phyloP scores from a whole-genome alignment of 169 alveolate genomes.

The Amoebophrya sp. region DNA sequence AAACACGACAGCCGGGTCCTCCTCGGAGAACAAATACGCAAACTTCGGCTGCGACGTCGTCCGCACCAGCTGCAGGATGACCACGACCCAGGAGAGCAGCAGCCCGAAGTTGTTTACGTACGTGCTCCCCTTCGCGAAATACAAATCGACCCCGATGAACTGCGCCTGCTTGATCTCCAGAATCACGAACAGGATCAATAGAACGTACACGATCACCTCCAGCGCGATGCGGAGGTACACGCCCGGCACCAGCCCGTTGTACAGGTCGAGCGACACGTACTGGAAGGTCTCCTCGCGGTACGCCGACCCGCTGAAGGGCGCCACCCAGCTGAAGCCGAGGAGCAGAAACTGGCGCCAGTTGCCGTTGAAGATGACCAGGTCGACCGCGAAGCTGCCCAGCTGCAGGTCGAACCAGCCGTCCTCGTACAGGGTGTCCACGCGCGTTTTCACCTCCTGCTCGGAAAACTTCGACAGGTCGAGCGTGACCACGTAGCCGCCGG shows the following conservation, averaged over 20 bases:
- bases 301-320: neutral
- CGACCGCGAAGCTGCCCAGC: neutral
- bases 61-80: neutral
- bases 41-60: neutral
- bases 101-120: neutral
- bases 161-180: neutral
- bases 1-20: neutral
- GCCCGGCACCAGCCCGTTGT: neutral
- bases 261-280: neutral
- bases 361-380: neutral
- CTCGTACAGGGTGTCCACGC: neutral
- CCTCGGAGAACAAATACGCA: neutral
- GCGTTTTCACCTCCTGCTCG: neutral
- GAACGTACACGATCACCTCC: neutral
- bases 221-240: neutral
- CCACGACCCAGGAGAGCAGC: neutral
- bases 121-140: neutral
- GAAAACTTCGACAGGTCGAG: neutral
- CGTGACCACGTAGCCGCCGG: neutral
- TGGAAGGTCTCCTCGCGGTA: neutral
- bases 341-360: neutral
- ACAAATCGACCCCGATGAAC: neutral
- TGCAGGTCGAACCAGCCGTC: neutral
- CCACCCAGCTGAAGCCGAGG: neutral
- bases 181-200: neutral